phyloP scores from a whole-genome alignment of 345 rosid species.

The Balakata baccata region DNA sequence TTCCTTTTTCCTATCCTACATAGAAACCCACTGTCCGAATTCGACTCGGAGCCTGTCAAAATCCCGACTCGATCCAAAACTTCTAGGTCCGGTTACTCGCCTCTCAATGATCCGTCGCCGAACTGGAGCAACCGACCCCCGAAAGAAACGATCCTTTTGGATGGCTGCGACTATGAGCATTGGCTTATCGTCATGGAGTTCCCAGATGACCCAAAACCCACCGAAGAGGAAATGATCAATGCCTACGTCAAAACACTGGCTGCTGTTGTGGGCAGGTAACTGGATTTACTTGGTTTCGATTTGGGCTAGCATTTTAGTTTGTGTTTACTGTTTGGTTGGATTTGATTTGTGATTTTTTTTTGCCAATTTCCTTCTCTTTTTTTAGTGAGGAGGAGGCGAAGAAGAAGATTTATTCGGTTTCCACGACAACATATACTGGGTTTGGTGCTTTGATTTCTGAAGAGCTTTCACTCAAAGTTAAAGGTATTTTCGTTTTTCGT shows the following conservation, averaged over 20 bases:
- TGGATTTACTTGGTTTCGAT: background rate
- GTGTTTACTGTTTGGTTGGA: no score
- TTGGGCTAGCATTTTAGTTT: no score
- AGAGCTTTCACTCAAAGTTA: conserved; percentile 84
- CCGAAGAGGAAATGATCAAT: conserved; percentile 79
- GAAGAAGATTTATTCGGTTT: conserved; percentile 94
- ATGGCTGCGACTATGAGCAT: conserved; percentile 92
- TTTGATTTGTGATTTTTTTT: background rate
- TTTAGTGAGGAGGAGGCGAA: conserved; percentile 93
- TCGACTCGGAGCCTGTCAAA: conserved; percentile 30
- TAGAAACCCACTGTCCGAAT: conserved; percentile 26
- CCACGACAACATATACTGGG: conserved; percentile 80
- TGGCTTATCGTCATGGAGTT: conserved; percentile 98
- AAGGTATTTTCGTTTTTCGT: conserved; percentile 52
- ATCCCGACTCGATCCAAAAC: conserved; percentile 51
- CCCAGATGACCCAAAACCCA: conserved; percentile 62
- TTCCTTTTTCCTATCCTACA: conserved; percentile 39
- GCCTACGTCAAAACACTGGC: conserved; percentile 80
- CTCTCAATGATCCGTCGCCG: conserved; percentile 84
- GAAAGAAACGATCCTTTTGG: conserved; percentile 83
- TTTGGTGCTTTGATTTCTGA: conserved; percentile 93
- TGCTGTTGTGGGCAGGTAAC: conserved; percentile 70
- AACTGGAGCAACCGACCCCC: conserved; percentile 95
- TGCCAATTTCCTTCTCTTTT: background rate
- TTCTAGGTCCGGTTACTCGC: conserved; percentile 76